These are phyloP conservation scores for Trichaptum fuscoviolaceum DNA, from an alignment of 768 basidiomycete genomes.

Conservation along the genomic window DNA sequence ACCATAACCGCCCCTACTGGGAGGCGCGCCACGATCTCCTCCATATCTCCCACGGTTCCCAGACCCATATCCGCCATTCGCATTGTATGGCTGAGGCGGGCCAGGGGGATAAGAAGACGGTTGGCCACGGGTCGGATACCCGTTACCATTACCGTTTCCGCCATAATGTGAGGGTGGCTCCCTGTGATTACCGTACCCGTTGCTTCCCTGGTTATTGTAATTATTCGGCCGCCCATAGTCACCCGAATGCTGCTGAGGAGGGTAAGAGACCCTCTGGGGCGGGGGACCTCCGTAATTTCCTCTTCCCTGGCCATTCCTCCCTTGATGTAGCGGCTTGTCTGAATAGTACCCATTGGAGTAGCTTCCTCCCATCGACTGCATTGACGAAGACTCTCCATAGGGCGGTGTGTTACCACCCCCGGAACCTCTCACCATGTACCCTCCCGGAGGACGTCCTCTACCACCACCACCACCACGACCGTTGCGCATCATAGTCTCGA, in stretches of 20 bases:
- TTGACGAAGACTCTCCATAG: background rate
- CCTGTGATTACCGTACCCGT: background rate
- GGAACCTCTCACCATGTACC: background rate
- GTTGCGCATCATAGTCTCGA: conserved; percentile 56
- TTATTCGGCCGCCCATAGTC: background rate
- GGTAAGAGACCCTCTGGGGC: background rate
- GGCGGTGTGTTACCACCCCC: conserved; percentile 5
- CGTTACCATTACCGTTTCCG: background rate
- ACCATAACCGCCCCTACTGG: conserved; percentile 20
- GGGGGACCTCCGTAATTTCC: background rate
- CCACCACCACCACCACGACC: conserved; percentile 31
- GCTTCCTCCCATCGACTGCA: background rate
- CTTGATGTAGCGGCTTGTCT: background rate
- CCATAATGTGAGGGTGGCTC: background rate
- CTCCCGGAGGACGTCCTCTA: conserved; percentile 7
- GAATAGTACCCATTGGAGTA: background rate
- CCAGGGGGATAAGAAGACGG: background rate
- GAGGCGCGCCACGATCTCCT: conserved; percentile 34
- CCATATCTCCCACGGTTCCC: conserved; percentile 27
- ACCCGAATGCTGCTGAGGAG: background rate
- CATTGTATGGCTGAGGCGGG: background rate
- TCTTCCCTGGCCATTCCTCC: background rate
- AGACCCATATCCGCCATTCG: conserved; percentile 3
- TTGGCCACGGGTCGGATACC: background rate
- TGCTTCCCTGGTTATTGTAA: background rate